These are phyloP conservation scores for Stagonosporopsis cucurbitacearum DNA, from an alignment of 2,329 filamentous ascomycete genomes.

Conservation along the genomic window DNA sequence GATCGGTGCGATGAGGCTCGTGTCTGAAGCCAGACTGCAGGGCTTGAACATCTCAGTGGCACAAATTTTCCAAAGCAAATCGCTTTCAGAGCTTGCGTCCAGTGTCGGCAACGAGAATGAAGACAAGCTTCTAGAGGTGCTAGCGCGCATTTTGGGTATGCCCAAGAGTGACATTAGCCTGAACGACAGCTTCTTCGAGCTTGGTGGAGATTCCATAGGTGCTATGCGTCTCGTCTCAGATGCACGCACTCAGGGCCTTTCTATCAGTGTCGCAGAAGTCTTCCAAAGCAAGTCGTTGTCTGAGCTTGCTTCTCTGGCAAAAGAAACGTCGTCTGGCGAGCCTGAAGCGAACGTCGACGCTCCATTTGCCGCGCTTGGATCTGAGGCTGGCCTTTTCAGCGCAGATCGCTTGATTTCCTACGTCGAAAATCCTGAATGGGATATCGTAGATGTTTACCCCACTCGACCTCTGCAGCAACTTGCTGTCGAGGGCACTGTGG, in stretches of 20 bases:
- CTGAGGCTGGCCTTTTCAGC: conserved; percentile 55
- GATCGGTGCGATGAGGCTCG: conserved; percentile 54
- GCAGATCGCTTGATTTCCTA: conserved; percentile 58
- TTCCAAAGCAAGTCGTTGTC: conserved; percentile 53
- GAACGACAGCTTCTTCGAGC: conserved; percentile 53
- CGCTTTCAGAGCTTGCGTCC: conserved; percentile 61
- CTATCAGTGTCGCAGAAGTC: conserved; percentile 53
- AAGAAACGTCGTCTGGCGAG: conserved; percentile 38
- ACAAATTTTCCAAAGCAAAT: conserved; percentile 52
- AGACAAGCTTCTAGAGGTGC: conserved; percentile 35
- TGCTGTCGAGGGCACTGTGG: conserved; percentile 64
- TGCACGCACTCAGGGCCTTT: conserved; percentile 45
- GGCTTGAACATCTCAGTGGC: conserved; percentile 51
- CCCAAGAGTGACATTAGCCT: conserved; percentile 44
- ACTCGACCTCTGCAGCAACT: conserved; percentile 65
- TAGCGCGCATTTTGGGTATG: conserved; percentile 41
- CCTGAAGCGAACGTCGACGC: conserved; percentile 37
- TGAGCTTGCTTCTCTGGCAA: conserved; percentile 35
- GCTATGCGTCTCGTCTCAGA: conserved; percentile 55
- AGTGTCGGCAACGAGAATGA: conserved; percentile 49
- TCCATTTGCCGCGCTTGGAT: conserved; percentile 61
- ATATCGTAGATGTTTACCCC: conserved; percentile 64
- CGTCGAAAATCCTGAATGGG: conserved; percentile 59
- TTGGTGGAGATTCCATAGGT: conserved; percentile 56
- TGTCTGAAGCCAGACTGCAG: conserved; percentile 46